Base-by-base conservation (phyloP, 179 eudicot genomes). In the Nepenthes alata region DNA sequence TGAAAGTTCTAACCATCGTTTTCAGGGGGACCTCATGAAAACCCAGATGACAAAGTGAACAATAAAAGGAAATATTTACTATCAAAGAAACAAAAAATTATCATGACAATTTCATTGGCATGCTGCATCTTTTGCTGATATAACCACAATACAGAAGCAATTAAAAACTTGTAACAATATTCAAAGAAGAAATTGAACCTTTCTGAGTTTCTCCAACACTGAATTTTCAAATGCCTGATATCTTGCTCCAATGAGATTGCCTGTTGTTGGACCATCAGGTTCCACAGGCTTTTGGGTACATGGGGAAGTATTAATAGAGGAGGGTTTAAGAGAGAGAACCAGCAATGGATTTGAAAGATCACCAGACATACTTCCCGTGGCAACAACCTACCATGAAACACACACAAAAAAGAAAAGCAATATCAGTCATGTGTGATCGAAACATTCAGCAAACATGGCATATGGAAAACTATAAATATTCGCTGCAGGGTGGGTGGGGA, bases 261-360 rank as follows among this genome's bases (percentile, higher is more conserved):
- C 74, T 8, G 62, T 5, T 11, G 4, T 14, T 61, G 77, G 83
- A 53, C 57, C 78, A 35, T 78, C 85, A 60, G 75, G 64, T 50
- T 74, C 85, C 39, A 67, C 68, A 6, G 70, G 67, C 60, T 53
- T 76, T 53, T 72, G 78, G 49, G 80, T 69, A 70, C 73, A 62
- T 15, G 82, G 70, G 56, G 65, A 75, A 12, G 79, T 74, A 57
- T 74, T 63, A 50, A 71, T 60, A 62, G 58, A 55, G 15, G 65
- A 48, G 35, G 83, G 84, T 63, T 76, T 76, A 61, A 86, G 82
- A 39, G 98, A 96, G 78, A 80, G 8, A 41, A 89, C 93, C 53
- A 81, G 67, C 66, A 93, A 69, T 47, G 95, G 95, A 74, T 93
- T 85, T 47, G 93, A 78, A 16, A 89, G 70, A 80, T 81, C 76